These are phyloP conservation scores for Austroboletus festivus DNA, from an alignment of 768 basidiomycete species.

Conservation along the genomic window DNA sequence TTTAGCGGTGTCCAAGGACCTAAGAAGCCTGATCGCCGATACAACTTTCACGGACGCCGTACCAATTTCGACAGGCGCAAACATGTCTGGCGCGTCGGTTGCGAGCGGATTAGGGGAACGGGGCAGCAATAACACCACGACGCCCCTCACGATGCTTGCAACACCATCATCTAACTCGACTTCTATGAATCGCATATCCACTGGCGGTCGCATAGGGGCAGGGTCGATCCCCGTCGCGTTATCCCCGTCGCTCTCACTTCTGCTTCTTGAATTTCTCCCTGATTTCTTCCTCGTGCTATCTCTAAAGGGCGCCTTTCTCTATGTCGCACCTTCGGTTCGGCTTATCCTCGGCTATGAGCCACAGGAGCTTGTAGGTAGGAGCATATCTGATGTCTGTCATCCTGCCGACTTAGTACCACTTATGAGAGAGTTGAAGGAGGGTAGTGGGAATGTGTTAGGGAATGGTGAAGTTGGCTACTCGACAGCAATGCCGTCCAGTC, in stretches of 20 bases:
- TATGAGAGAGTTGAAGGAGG: conserved; percentile 87
- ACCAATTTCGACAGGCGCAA: conserved; percentile 41
- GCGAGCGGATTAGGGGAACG: conserved; percentile 13
- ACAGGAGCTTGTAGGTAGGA: conserved; percentile 74
- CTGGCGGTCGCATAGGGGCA: conserved; percentile 16
- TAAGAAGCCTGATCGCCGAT: conserved; percentile 48
- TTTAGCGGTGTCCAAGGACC: conserved; percentile 47
- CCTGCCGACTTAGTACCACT: conserved; percentile 87
- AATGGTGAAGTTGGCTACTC: conserved; percentile 16
- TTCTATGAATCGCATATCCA: conserved; percentile 14
- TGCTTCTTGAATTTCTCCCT: conserved; percentile 59
- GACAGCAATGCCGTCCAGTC: conserved; percentile 4
- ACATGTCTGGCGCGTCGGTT: conserved; percentile 29
- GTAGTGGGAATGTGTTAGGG: conserved; percentile 21
- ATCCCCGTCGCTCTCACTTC: conserved; percentile 28
- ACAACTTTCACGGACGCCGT: conserved; percentile 47
- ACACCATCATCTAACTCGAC: conserved; percentile 13
- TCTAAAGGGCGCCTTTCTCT: conserved; percentile 89
- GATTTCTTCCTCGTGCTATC: conserved; percentile 92
- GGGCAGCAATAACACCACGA: conserved; percentile 5
- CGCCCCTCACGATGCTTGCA: conserved; percentile 20
- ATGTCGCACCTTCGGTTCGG: conserved; percentile 80
- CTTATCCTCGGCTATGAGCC: conserved; percentile 84
- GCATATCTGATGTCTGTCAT: conserved; percentile 80
- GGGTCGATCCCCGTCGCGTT: conserved; percentile 46